These are phyloP conservation scores for Acidiella bohemica DNA, from an alignment of 495 filamentous ascomycete species.

Conservation along the genomic window DNA sequence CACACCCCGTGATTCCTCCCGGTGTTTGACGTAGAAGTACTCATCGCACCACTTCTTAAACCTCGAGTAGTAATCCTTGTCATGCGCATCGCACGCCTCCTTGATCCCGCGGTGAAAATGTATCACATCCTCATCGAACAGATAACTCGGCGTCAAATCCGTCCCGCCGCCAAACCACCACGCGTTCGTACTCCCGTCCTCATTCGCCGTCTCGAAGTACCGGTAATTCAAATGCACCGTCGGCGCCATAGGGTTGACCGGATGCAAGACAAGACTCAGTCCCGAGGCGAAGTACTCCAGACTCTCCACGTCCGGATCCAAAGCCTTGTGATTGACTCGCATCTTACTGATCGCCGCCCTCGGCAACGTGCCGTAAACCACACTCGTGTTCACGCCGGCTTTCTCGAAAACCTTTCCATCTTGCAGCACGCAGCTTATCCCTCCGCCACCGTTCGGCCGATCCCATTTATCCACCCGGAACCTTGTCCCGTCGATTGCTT, in stretches of 20 bases:
- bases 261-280: slow-evolving; percentile 83
- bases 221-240: slow-evolving; percentile 98
- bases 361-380: slow-evolving; percentile 87
- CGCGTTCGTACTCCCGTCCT: slow-evolving; percentile 54
- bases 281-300: slow-evolving; percentile 92
- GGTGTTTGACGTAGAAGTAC: slow-evolving; percentile 90
- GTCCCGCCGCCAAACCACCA: slow-evolving; percentile 99
- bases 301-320: slow-evolving; percentile 61
- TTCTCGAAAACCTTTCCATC: slow-evolving; percentile 97
- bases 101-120: slow-evolving; percentile 94
- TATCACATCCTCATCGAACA: slow-evolving; percentile 92
- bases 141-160: slow-evolving; percentile 84
- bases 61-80: slow-evolving; percentile 78
- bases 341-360: slow-evolving; percentile 82
- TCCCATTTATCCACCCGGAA: slow-evolving; percentile 81
- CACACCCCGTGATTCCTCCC: slow-evolving; percentile 73
- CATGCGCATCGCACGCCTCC: slow-evolving; percentile 83
- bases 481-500: slow-evolving; percentile 62
- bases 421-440: slow-evolving; percentile 85
- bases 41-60: slow-evolving; percentile 99
- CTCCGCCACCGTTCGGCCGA: slow-evolving; percentile 72
- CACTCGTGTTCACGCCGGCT: slow-evolving; percentile 85
- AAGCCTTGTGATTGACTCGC: slow-evolving; percentile 86
- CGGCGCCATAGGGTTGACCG: slow-evolving; percentile 87
- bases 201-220: slow-evolving; percentile 89